phyloP scores from a whole-genome alignment of 2,329 filamentous ascomycete species.

The Paraconiothyrium sp. region DNA sequence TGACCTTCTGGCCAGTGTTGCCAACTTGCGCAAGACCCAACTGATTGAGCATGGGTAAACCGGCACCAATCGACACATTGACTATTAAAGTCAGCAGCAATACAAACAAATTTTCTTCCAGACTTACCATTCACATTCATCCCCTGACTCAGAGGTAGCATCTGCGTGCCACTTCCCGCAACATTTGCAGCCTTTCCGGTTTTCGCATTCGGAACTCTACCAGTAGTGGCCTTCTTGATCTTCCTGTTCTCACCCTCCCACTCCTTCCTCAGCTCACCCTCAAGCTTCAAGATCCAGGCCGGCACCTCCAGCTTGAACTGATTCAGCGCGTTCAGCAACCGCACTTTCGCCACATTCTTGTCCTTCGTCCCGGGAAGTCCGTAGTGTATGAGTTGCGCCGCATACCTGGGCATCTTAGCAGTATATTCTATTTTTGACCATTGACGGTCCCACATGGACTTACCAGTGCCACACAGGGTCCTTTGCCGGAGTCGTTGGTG shows the following conservation, averaged over 20 bases:
- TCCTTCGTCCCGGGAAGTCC: slow-evolving; percentile 65
- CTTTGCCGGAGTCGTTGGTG: slow-evolving; percentile 32
- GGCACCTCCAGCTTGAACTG: slow-evolving; percentile 61
- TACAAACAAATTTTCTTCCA: neutral
- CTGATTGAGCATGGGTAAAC: slow-evolving; percentile 1
- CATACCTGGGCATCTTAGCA: slow-evolving; percentile 53
- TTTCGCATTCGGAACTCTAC: slow-evolving; percentile 11
- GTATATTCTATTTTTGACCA: neutral
- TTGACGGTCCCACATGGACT: neutral
- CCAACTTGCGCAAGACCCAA: neutral
- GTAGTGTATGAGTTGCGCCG: slow-evolving; percentile 71
- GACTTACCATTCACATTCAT: slow-evolving; percentile 27
- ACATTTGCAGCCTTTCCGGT: slow-evolving; percentile 1
- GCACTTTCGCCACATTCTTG: slow-evolving; percentile 67
- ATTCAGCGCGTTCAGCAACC: slow-evolving; percentile 66
- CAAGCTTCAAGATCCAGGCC: slow-evolving; percentile 58
- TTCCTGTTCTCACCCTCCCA: slow-evolving; percentile 63
- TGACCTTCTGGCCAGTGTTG: neutral
- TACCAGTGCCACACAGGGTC: slow-evolving; percentile 66
- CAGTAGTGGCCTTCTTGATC: slow-evolving; percentile 46
- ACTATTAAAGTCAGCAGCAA: slow-evolving; percentile 8
- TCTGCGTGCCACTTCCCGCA: neutral
- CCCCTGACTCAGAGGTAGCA: slow-evolving; percentile 2
- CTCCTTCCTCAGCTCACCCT: slow-evolving; percentile 66
- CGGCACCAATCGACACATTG: slow-evolving; percentile 18